Base-by-base conservation (phyloP, 2,329 filamentous ascomycete species). In the Sclerotinia trifoliorum region DNA sequence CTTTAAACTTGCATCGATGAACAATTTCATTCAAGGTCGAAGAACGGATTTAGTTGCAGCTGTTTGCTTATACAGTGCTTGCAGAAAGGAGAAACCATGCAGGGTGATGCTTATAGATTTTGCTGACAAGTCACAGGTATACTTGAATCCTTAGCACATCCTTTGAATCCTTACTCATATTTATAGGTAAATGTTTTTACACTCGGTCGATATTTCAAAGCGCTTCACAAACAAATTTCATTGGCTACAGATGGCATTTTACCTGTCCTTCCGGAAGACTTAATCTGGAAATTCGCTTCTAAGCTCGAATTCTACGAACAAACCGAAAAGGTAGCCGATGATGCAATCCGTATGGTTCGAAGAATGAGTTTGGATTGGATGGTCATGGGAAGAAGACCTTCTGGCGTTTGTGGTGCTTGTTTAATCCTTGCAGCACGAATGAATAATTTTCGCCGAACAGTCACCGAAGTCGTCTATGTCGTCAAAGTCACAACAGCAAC, bases 311-410 rank as follows among this genome's bases (percentile, higher is more conserved):
- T 99, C 75, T 92, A 90, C 65, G 84, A 89, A 49, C 86, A 90
- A 71, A 94, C 91, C 21, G 89, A 91, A 77, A 90, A 91, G 73
- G 93, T 99, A 19, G 94, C 93, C 54, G 88, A 91, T 73, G 93
- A 97, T 75, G 95, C 95, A 8, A 89, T 94, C 67, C 88, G 91
- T 66, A 90, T 99, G 65, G 89, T 97, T 67, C 89, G 91, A 78
- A 90, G 95, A 70, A 98, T 99, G 95, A 94, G 92, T 72, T 85
- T 92, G 66, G 95, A 99, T 80, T 98, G 95, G 94, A 98, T 99
- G 87, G 90, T 94, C 58, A 93, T 94, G 77, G 95, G 95, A 74
- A 91, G 95, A 75, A 90, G 95, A 52, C 95, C 95, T 21, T 94
- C 94, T 8, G 95, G 95, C 73, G 90, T 98, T 66, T 97, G 94